These are phyloP conservation scores for Cyphellophora europaea DNA, from an alignment of 2,329 filamentous ascomycete genomes.

Conservation along the genomic window DNA sequence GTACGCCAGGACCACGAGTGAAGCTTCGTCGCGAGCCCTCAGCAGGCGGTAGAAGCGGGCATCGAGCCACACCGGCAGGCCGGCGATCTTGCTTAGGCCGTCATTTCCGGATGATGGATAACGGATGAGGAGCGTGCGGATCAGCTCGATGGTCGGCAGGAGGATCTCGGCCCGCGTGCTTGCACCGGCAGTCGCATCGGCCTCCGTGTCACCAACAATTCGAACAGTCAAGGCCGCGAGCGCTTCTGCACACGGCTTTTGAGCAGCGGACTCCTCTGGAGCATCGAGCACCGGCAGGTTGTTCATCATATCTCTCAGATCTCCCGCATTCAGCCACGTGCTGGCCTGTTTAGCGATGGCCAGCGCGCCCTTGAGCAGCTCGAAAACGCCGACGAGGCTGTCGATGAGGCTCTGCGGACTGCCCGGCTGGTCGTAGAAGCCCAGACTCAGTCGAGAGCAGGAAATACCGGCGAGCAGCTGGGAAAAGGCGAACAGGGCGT, in stretches of 20 bases:
- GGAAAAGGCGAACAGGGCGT: slow-evolving; percentile 9
- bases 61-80: slow-evolving; percentile 3
- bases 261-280: too few relatives aligned
- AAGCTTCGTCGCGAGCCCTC: slow-evolving; percentile 2
- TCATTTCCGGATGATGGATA: too few relatives aligned
- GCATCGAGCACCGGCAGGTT: neutral
- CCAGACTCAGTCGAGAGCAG: slow-evolving; percentile 2
- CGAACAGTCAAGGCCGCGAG: too few relatives aligned
- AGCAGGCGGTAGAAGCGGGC: slow-evolving; percentile 1
- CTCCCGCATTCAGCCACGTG: slow-evolving; percentile 2
- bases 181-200: too few relatives aligned
- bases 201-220: too few relatives aligned
- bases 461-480: neutral
- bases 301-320: slow-evolving; percentile 3
- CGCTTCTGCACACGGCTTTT: too few relatives aligned
- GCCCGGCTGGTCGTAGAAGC: neutral
- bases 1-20: slow-evolving; percentile 4
- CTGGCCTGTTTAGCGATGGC: slow-evolving; percentile 2
- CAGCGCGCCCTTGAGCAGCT: slow-evolving; percentile 4
- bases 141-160: too few relatives aligned
- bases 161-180: too few relatives aligned
- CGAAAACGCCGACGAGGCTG: slow-evolving; percentile 1
- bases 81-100: slow-evolving; percentile 2
- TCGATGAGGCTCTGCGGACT: slow-evolving; percentile 1
- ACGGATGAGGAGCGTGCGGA: too few relatives aligned